phyloP scores from a whole-genome alignment of 1,284 basidiomycete species.

The Peniophora sp. region DNA sequence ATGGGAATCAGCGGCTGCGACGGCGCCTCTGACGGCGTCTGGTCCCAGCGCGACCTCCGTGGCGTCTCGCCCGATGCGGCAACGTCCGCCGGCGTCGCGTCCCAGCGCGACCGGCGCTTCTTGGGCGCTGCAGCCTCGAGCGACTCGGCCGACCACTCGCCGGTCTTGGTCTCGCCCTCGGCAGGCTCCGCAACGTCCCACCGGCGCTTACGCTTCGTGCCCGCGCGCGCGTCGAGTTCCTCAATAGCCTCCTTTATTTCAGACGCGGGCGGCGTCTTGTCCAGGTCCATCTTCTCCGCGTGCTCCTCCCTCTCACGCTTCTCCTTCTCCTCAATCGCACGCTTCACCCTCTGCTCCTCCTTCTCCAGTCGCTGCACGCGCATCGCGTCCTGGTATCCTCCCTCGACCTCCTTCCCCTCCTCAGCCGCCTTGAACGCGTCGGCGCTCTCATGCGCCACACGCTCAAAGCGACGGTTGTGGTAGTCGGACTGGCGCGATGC shows the following conservation, averaged over 20 bases:
- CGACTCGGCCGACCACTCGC: constrained; percentile 69
- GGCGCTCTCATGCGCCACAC: constrained; percentile 68
- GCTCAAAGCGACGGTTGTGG: constrained; percentile 86
- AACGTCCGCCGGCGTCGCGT: constrained; percentile 76
- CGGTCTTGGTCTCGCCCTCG: constrained; percentile 52
- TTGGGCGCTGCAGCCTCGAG: constrained; percentile 69
- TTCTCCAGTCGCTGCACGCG: constrained; percentile 85
- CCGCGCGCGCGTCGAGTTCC: constrained; percentile 55
- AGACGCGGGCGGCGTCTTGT: constrained; percentile 80
- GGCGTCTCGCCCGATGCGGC: constrained; percentile 45
- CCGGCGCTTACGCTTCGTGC: constrained; percentile 59
- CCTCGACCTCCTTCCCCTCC: constrained; percentile 65
- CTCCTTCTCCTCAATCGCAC: constrained; percentile 86
- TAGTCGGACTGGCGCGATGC: constrained; percentile 93
- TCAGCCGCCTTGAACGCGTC: constrained; percentile 69
- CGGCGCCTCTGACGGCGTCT: constrained; percentile 53
- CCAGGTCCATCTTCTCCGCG: constrained; percentile 75
- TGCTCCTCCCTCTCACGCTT: constrained; percentile 74
- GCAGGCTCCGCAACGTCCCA: constrained; percentile 75
- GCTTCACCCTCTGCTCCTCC: constrained; percentile 83
- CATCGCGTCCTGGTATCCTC: constrained; percentile 97
- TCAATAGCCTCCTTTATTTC: constrained; percentile 65
- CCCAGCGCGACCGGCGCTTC: constrained; percentile 92
- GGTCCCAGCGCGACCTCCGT: constrained; percentile 94
- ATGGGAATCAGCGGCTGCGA: constrained; percentile 65